Evolutionary conservation across 1,284 basidiomycete genomes (phyloP).

Genomic region (Ganoderma boninense): DNA sequence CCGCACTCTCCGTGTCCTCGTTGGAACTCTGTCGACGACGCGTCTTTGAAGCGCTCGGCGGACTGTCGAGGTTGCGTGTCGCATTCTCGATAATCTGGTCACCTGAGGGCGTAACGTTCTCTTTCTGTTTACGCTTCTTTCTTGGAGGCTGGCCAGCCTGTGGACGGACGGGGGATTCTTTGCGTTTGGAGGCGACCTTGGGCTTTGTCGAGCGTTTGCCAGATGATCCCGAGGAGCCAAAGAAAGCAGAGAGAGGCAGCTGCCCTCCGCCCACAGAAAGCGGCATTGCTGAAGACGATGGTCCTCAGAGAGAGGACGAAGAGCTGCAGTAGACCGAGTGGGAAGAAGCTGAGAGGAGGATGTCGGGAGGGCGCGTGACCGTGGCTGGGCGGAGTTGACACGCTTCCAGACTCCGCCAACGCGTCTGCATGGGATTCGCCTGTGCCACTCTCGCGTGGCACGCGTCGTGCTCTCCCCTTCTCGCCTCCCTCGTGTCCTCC

Average conservation of each 20-base stretch:
- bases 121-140: constrained; percentile 28
- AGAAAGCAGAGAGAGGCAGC: constrained; percentile 34
- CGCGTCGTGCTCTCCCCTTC: background rate
- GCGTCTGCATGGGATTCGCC: constrained; percentile 21
- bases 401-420: constrained; percentile 37
- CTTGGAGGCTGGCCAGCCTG: constrained; percentile 2
- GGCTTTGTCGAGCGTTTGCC: constrained; percentile 16
- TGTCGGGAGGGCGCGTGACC: constrained; percentile 14
- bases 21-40: background rate
- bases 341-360: background rate
- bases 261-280: constrained; percentile 30
- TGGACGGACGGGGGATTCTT: background rate
- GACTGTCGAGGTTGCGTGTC: background rate
- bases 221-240: constrained; percentile 17
- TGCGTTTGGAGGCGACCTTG: constrained; percentile 23
- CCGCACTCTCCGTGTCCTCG: background rate
- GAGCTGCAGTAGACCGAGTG: too few species aligned
- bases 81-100: background rate
- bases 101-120: constrained; percentile 16
- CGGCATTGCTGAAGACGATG: constrained; percentile 12
- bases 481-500: constrained; percentile 7
- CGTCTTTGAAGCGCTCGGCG: background rate
- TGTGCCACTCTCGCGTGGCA: constrained; percentile 17
- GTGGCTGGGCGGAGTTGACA: constrained; percentile 36
- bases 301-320: too few species aligned